Base-by-base conservation (phyloP, 129 eudicot species). In the Flaveria ramosissima region DNA sequence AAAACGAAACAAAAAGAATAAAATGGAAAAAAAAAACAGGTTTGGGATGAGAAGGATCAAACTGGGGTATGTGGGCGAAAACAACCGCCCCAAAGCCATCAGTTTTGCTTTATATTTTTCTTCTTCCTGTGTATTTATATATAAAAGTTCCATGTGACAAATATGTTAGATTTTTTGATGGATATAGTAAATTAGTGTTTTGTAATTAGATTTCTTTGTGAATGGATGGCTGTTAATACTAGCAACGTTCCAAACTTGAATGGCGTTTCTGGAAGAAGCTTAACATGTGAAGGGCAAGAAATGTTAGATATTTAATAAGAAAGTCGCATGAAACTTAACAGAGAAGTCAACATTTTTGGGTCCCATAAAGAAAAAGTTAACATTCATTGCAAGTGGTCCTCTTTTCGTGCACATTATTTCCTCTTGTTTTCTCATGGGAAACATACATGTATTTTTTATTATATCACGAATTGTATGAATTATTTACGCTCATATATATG, bases 301-400 rank as follows among this genome's bases (percentile, higher is more conserved):
- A 42, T 21, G 23, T 20, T 57, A 57, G n/a, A 2, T 11, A 32
- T 16, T 23, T 11, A 23, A 43, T 11, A 43, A 43, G 2, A 42
- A 3, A 6, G 7, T 27, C 39, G 39, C 27, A 23, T n/a, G 71
- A 74, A 74, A 74, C 78, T 74, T 61, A 74, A 62, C 71, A 61
- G n/a, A 15, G 63, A 27, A 51, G 61, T 43, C 78, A 24, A 63
- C 60, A n/a, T 26, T 45, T 27, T 61, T 71, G 26, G 64, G 75
- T 1, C 46, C 47, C 45, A 51, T 16, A 7, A 13, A 26, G 16
- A 16, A 70, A 51, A 60, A 16, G 70, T 53, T 23, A 4, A 43
- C 43, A 16, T 43, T 61, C 78, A 60, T 7, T 60, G 78, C 70
- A 74, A 74, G 78, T 74, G 70, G 78, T 74, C 78, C 70, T 45